These are phyloP conservation scores for Globisporangium okanoganense DNA, from an alignment of 352 stramenopile genomes.

Conservation along the genomic window DNA sequence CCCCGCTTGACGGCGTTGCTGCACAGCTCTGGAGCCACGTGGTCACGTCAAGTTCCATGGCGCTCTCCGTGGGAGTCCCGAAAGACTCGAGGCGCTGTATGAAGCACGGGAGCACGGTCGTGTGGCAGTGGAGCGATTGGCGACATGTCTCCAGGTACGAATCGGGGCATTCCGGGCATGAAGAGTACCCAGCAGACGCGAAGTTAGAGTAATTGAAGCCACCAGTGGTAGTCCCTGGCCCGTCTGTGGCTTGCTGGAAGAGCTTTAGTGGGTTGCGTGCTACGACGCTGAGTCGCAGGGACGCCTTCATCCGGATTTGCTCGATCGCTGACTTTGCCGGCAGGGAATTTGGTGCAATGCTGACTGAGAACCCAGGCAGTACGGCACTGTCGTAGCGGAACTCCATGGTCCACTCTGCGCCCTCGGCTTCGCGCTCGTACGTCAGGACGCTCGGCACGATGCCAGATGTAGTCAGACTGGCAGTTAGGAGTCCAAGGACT, in stretches of 20 bases:
- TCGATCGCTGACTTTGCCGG: conserved; percentile 7
- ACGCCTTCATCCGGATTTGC: conserved; percentile 10
- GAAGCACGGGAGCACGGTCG: conserved; percentile 16
- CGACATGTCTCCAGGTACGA: not conserved
- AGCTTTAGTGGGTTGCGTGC: conserved; percentile 6
- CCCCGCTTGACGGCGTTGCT: not conserved
- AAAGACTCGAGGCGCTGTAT: not conserved
- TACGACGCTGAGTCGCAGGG: not conserved
- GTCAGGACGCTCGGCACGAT: not conserved
- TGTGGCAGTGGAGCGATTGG: conserved; percentile 4
- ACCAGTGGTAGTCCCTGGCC: not conserved
- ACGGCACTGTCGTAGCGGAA: conserved; percentile 16
- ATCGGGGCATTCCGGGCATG: not conserved
- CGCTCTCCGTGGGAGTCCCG: not conserved
- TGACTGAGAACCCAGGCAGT: conserved; percentile 14
- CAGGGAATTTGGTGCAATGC: not conserved
- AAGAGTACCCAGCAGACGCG: not conserved
- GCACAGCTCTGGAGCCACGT: not conserved
- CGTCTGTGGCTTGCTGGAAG: not conserved
- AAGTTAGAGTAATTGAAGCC: not conserved
- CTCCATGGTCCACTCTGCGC: conserved; percentile 12
- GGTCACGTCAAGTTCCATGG: conserved; percentile 1
- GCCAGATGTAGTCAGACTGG: not conserved
- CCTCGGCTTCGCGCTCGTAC: conserved; percentile 12
- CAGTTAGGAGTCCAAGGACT: not conserved